These are phyloP conservation scores for Aspergillus eucalypticola DNA, from an alignment of 2,329 filamentous ascomycete species.

Conservation along the genomic window DNA sequence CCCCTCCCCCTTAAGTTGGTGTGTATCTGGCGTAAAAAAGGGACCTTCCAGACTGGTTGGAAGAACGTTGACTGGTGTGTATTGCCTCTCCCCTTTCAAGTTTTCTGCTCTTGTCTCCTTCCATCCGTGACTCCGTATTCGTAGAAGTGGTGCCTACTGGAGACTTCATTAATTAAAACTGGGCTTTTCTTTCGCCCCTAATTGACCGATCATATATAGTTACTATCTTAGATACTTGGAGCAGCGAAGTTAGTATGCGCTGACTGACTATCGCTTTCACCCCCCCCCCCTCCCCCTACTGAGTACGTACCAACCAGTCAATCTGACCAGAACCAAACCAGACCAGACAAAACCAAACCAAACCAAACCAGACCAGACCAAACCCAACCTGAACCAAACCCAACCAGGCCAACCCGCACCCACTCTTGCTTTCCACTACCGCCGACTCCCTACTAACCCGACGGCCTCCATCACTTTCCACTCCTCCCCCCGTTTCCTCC, in stretches of 20 bases:
- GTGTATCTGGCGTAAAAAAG: not conserved
- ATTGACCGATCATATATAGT: not conserved
- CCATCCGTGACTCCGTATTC: not conserved
- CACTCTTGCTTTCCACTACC: not conserved
- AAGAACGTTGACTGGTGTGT: not conserved
- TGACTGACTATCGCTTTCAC: not conserved
- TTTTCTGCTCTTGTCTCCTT: not conserved
- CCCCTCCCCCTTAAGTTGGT: slow-evolving; percentile 4
- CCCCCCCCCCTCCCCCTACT: not conserved
- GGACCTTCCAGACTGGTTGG: not conserved
- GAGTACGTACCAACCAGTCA: not conserved
- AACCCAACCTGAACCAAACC: not conserved
- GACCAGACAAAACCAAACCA: not conserved
- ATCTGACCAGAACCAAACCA: not conserved
- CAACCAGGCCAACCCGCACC: not conserved
- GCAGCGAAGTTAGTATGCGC: not conserved
- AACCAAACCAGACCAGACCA: not conserved
- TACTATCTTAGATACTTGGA: not conserved
- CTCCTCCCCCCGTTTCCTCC: slow-evolving; percentile 14
- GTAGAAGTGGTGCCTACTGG: not conserved
- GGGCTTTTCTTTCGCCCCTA: not conserved
- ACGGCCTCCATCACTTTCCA: slow-evolving; percentile 9
- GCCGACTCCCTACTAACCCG: not conserved
- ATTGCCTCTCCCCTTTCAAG: not conserved
- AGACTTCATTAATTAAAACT: not conserved